These are phyloP conservation scores for Cyberlindnera mycetangii DNA, from an alignment of 805 yeast species.

Conservation along the genomic window DNA sequence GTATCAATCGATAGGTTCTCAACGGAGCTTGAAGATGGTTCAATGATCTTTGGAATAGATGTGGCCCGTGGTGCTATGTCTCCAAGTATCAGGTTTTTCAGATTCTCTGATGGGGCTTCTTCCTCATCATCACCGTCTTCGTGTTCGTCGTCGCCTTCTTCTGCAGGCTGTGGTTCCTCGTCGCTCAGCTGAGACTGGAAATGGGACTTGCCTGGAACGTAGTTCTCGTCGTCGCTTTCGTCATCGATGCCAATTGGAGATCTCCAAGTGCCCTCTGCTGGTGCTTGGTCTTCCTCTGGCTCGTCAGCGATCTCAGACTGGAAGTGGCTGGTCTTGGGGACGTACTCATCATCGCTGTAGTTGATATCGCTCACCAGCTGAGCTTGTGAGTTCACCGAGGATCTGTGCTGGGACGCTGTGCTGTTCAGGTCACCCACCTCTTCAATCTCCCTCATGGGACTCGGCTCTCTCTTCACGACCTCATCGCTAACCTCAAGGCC, in stretches of 20 bases:
- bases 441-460: neutral
- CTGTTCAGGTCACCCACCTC: neutral
- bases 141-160: neutral
- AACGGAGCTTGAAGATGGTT: neutral
- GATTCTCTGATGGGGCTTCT: neutral
- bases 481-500: neutral
- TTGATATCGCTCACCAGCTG: slow-evolving; percentile 5
- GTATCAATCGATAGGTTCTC: slow-evolving; percentile 9
- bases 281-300: neutral
- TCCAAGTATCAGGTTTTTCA: neutral
- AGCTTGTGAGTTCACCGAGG: neutral
- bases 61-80: neutral
- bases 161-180: neutral
- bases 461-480: neutral
- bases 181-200: slow-evolving; percentile 8
- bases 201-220: slow-evolving; percentile 7
- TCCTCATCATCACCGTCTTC: slow-evolving; percentile 1
- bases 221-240: slow-evolving; percentile 12
- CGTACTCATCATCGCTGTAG: slow-evolving; percentile 5
- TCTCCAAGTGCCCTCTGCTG: neutral
- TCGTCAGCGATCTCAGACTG: neutral
- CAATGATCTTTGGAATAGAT: neutral
- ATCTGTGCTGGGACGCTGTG: neutral
- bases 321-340: slow-evolving; percentile 5
- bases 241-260: slow-evolving; percentile 4